These are phyloP conservation scores for Claviceps spartinae DNA, from an alignment of 2,329 filamentous ascomycete genomes.

Conservation along the genomic window DNA sequence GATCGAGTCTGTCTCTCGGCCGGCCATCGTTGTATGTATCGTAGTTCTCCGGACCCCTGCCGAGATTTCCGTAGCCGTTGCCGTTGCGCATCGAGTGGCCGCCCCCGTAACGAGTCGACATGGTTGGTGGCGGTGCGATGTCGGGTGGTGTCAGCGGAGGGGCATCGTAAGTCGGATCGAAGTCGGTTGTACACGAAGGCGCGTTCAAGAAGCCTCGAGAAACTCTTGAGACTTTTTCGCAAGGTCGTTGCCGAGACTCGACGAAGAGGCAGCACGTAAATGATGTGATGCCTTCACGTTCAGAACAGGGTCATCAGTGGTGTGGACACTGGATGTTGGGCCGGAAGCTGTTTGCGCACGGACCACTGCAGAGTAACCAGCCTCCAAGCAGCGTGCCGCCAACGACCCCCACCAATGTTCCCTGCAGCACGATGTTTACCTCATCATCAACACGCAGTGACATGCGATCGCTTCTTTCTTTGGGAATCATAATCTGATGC, in stretches of 20 bases:
- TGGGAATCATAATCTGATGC: too few species aligned
- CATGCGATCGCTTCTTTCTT: too few species aligned
- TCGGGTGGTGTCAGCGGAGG: conserved; percentile 1
- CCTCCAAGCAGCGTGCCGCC: neutral
- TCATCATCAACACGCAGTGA: too few species aligned
- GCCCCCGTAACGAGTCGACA: conserved; percentile 37
- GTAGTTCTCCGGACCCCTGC: conserved; percentile 30
- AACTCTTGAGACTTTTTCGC: too few species aligned
- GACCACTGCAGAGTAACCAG: neutral
- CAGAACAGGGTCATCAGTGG: too few species aligned
- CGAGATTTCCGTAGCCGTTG: conserved; percentile 31
- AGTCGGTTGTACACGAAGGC: neutral
- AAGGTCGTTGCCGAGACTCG: too few species aligned
- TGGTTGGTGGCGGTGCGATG: conserved; percentile 15
- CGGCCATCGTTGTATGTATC: conserved; percentile 31
- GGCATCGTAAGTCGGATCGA: conserved; percentile 8
- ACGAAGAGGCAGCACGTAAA: too few species aligned
- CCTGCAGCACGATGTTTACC: too few species aligned
- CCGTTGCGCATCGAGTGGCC: conserved; percentile 22
- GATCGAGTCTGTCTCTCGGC: conserved; percentile 28
- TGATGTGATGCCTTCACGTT: neutral
- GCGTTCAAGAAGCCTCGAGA: neutral
- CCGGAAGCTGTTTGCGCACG: neutral
- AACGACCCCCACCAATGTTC: too few species aligned
- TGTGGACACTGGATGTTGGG: too few species aligned